Base-by-base conservation (phyloP, 371 early-diverging fungal genomes). In the Lichtheimia hyalospora region DNA sequence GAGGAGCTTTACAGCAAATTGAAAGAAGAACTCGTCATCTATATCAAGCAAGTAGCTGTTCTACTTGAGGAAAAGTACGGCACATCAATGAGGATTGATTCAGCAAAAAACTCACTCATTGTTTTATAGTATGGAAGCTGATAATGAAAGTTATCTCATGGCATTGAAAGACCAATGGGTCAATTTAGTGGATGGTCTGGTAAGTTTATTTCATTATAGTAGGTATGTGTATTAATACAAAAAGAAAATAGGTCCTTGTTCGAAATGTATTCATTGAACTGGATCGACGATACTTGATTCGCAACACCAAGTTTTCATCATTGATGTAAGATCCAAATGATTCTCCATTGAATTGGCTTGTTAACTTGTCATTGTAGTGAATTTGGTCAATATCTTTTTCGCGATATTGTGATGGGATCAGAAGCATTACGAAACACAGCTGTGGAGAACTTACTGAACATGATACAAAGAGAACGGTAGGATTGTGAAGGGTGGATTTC, bases 221-320 rank as follows among this genome's bases (percentile, higher is more conserved):
- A n/a, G n/a, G n/a, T n/a, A n/a, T n/a, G n/a, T n/a, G n/a, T n/a
- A n/a, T n/a, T n/a, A n/a, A n/a, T n/a, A n/a, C n/a, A n/a, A n/a
- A 46, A n/a, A 5, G 16, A 21, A 21, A 46, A 0, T 62, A 84
- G 84, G 75, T 78, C 15, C 81, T 89, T 69, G 89, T 95, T 41
- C 77, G 91, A 25, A 90, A 86, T 63, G 84, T 97, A 6, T 95
- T 96, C 68, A 83, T 95, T 64, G 94, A 94, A 63, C 76, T 97
- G 48, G 97, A 97, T 73, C 88, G 97, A 48, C 89, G 92, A 3
- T 95, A 92, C 68, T 88, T 92, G 7, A 74, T 95, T 25, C 89
- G 92, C 40, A 85, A 85, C 0, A 70, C 89, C 15, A 79, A 84
- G 10, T 68, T 87, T 21, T 65, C 81, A 40, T 89, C 92, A 5